These are phyloP conservation scores for Penicillium sclerotigenum DNA, from an alignment of 2,329 filamentous ascomycete species.

Conservation along the genomic window DNA sequence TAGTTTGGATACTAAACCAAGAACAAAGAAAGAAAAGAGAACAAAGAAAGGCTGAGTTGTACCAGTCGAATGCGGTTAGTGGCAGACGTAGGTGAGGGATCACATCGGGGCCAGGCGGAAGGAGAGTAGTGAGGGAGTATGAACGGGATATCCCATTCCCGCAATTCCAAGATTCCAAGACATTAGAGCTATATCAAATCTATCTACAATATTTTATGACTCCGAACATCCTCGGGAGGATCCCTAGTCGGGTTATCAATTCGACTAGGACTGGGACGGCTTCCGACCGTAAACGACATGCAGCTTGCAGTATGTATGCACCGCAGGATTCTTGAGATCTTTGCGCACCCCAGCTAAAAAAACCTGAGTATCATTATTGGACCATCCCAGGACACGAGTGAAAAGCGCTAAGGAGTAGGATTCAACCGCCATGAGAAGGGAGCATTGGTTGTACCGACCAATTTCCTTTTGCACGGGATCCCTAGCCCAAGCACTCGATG, in stretches of 20 bases:
- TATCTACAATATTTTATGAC: not conserved
- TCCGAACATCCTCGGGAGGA: constrained; percentile 4
- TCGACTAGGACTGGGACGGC: constrained; percentile 29
- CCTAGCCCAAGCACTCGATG: constrained; percentile 49
- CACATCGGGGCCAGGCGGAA: not conserved
- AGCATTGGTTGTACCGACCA: constrained; percentile 30
- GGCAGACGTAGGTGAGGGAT: not conserved
- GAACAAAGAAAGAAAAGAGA: not conserved
- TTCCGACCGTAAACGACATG: constrained; percentile 34
- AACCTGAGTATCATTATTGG: constrained; percentile 36
- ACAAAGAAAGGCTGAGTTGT: not conserved
- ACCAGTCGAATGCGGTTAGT: not conserved
- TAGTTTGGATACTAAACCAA: not conserved
- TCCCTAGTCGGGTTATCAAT: constrained; percentile 27
- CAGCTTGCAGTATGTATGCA: constrained; percentile 39
- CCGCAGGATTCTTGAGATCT: constrained; percentile 36
- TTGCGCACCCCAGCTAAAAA: constrained; percentile 39
- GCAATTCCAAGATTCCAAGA: not conserved
- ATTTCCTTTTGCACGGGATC: constrained; percentile 48
- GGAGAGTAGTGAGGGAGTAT: not conserved
- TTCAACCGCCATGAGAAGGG: constrained; percentile 31
- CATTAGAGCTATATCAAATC: not conserved
- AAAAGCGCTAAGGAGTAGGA: constrained; percentile 33
- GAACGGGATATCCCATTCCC: not conserved
- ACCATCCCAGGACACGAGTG: constrained; percentile 37